Conservation (phyloP, 306 rosid genomes). For the Vigna trinervia region DNA sequence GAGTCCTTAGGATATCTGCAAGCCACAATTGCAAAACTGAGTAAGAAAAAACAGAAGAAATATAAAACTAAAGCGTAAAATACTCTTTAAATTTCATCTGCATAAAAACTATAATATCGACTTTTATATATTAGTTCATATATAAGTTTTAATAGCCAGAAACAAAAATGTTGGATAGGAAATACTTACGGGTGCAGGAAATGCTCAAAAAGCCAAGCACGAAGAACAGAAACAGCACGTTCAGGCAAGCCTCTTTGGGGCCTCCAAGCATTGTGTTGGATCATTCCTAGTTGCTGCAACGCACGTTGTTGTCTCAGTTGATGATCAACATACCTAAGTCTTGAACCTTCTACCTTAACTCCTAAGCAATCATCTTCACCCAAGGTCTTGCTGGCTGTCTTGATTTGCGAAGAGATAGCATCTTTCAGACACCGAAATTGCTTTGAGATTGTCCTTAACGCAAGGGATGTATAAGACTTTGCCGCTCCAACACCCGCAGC, state of each 20-base stretch:
- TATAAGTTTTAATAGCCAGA: too few relatives aligned
- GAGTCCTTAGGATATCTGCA: conserved; percentile 85
- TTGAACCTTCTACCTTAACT: conserved; percentile 67
- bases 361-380: conserved; percentile 79
- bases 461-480: conserved; percentile 68
- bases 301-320: conserved; percentile 82
- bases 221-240: conserved; percentile 84
- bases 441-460: conserved; percentile 72
- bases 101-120: too few relatives aligned
- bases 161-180: background rate
- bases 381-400: conserved; percentile 56
- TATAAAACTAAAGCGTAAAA: background rate
- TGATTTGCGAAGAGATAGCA: conserved; percentile 63
- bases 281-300: conserved; percentile 75
- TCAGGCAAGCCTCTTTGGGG: conserved; percentile 91
- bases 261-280: conserved; percentile 81
- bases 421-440: conserved; percentile 79
- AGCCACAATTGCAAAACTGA: background rate
- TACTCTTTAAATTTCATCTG: background rate
- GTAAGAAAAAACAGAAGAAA: background rate
- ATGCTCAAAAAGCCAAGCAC: conserved; percentile 92
- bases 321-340: conserved; percentile 72
- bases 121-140: too few relatives aligned
- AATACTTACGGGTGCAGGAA: conserved; percentile 80
- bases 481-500: conserved; percentile 73